phyloP scores from a whole-genome alignment of 2,329 filamentous ascomycete species.

The Ophiostoma ulmi region DNA sequence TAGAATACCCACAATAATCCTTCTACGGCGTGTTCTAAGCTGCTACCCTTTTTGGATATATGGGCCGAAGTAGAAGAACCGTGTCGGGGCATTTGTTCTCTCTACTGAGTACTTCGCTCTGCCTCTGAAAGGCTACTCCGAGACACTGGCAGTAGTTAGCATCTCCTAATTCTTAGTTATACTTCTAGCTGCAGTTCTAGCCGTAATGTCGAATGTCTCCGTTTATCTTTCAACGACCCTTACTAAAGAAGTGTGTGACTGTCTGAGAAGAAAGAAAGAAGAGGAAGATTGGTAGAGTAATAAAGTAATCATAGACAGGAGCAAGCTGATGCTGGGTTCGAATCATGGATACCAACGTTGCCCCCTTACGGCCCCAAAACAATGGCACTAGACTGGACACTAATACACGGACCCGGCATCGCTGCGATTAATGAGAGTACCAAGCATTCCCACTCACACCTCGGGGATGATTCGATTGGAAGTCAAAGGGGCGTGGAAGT shows the following conservation, averaged over 20 bases:
- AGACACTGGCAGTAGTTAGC: not conserved
- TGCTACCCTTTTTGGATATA: not conserved
- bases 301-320: no score
- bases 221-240: no score
- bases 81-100: not conserved
- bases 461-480: not conserved
- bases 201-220: no score
- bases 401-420: not conserved
- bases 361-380: slow-evolving; percentile 1
- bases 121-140: not conserved
- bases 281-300: no score
- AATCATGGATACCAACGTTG: not conserved
- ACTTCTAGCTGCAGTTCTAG: no score
- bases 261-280: no score
- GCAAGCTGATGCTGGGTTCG: no score
- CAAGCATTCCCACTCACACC: slow-evolving; percentile 5
- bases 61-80: slow-evolving; percentile 4
- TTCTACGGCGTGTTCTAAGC: slow-evolving; percentile 1
- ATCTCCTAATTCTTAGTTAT: not conserved
- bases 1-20: not conserved
- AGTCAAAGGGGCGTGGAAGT: not conserved
- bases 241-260: no score
- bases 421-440: not conserved
- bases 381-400: not conserved
- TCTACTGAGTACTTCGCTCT: no score